phyloP scores from a whole-genome alignment of 2,329 filamentous ascomycete species.

The Xylariaceae sp. region DNA sequence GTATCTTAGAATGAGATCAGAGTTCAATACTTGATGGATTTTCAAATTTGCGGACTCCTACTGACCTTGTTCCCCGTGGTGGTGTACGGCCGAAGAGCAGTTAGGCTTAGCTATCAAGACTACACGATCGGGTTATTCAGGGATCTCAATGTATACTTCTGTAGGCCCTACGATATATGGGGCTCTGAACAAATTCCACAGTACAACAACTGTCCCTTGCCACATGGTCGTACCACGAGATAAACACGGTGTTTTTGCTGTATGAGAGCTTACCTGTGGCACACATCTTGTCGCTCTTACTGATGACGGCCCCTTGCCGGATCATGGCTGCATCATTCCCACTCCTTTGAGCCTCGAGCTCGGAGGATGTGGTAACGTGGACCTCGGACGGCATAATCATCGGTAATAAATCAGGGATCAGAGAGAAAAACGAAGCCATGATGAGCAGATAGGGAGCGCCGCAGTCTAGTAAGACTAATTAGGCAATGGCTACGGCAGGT shows the following conservation, averaged over 20 bases:
- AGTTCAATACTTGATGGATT: background rate
- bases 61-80: constrained; percentile 65
- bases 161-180: too few relatives aligned
- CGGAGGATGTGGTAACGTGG: constrained; percentile 46
- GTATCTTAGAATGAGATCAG: constrained; percentile 44
- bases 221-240: too few relatives aligned
- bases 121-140: constrained; percentile 26
- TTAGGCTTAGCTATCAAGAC: constrained; percentile 62
- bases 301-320: constrained; percentile 53
- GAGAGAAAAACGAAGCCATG: constrained; percentile 49
- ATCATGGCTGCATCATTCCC: constrained; percentile 28
- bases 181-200: too few relatives aligned
- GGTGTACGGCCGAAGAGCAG: constrained; percentile 59
- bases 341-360: constrained; percentile 37
- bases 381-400: constrained; percentile 57
- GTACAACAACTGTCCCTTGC: too few relatives aligned
- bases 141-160: background rate
- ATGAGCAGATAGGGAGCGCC: constrained; percentile 5
- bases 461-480: constrained; percentile 2
- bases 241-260: too few relatives aligned
- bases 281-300: constrained; percentile 62
- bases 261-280: constrained; percentile 49
- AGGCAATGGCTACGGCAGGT: background rate
- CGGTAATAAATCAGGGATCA: constrained; percentile 54
- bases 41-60: background rate